Conservation (phyloP, 305 asterid genomes). For the Solanum chacoense region DNA sequence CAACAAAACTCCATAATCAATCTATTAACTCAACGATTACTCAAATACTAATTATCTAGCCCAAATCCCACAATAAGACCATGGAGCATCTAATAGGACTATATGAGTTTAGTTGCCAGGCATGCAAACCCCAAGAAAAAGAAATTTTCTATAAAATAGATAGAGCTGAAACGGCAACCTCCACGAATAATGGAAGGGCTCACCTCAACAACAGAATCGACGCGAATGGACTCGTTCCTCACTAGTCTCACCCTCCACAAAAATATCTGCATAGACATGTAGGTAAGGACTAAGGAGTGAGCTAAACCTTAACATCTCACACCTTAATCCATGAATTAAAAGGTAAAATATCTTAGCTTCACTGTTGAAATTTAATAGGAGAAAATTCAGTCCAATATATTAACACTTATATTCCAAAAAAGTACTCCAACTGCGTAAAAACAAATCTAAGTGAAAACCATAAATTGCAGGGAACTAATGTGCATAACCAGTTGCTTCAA, state of each 20-base stretch:
- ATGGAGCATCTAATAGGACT: neutral
- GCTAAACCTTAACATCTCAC: neutral
- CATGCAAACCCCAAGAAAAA: neutral
- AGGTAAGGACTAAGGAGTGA: neutral
- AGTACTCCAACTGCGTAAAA: neutral
- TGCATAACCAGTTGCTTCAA: neutral
- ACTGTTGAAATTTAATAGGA: neutral
- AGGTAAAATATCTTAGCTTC: neutral
- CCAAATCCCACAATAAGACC: neutral
- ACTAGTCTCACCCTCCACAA: neutral
- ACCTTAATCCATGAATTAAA: neutral
- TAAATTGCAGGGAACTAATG: neutral
- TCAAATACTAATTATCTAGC: neutral
- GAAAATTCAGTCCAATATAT: neutral
- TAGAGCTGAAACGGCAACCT: neutral
- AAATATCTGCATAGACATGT: neutral
- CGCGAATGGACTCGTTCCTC: neutral
- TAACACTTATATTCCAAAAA: neutral
- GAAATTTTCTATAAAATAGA: neutral
- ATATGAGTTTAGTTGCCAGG: neutral
- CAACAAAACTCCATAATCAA: neutral
- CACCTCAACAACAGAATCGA: neutral
- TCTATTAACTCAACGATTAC: neutral
- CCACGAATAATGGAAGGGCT: neutral
- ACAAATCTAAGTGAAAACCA: neutral